Evolutionary conservation across 2,329 filamentous ascomycete genomes (phyloP), one percentile per base, ranked within the genome.

Genomic region (Thelonectria rubi): DNA sequence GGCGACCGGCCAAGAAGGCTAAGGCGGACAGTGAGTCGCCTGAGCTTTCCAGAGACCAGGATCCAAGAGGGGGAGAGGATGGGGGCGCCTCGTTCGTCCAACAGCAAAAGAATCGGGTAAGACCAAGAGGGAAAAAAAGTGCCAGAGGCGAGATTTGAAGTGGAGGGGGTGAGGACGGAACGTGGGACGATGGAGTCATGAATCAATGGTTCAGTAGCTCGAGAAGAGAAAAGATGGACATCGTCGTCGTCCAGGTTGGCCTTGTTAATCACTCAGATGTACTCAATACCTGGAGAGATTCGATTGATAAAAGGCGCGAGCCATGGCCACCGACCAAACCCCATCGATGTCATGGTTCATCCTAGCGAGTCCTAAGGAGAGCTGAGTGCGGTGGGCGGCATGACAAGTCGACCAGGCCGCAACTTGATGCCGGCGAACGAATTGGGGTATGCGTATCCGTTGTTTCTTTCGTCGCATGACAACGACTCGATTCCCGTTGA

Each of bases 261-360:
- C 14, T 11, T 20, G 30, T 50, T 11, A 30, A 48, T 30, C 34
- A 37, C 24, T 18, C 47, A 43, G 39, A 57, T 43, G 53, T 61
- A 61, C 48, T 42, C 2, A 32, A 26, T 48, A 60, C 57, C 40
- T 32, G 11, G 9, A 32, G 7, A 53, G 53, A 49, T 56, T 61
- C 9, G 34, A 61, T 56, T 56, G 48, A 61, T 52, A 53, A 51
- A 56, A 53, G 49, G 43, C 56, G 56, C 49, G 40, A 24, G n/a
- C n/a, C 20, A 37, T 49, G 17, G n/a, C 30, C 30, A 49, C 54
- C 45, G n/a, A 43, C 21, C 18, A 17, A 20, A 14, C 53, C 15
- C 18, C 37, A 32, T 42, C 34, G 14, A n/a, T 56, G 37, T 43
- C 58, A 55, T 47, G 52, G 51, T 39, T 55, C 21, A 40, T 45